Evolutionary conservation across 257 asterid species (phyloP).

Genomic region (Gentiana straminea): DNA sequence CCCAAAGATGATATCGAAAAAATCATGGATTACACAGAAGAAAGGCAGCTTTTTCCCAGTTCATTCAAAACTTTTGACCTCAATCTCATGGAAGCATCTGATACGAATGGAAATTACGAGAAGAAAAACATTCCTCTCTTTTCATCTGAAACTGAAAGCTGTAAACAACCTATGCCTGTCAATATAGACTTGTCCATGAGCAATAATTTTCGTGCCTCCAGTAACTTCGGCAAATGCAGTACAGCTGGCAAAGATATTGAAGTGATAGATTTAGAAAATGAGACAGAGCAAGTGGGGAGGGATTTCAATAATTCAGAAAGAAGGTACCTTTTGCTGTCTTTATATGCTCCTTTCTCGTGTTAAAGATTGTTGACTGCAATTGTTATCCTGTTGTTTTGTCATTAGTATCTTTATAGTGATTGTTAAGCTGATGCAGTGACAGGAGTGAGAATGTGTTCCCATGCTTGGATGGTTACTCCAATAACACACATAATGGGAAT

Average conservation of each 20-base stretch:
- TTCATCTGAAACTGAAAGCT: slow-evolving; percentile 31
- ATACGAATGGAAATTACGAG: slow-evolving; percentile 38
- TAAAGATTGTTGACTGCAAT: no score
- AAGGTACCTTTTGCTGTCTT: slow-evolving; percentile 36
- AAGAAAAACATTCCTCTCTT: slow-evolving; percentile 31
- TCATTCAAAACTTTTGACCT: slow-evolving; percentile 85
- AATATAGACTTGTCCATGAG: slow-evolving; percentile 64
- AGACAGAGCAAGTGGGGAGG: slow-evolving; percentile 51
- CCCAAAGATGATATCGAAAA: slow-evolving; percentile 29
- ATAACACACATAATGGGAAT: slow-evolving; percentile 42
- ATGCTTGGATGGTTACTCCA: slow-evolving; percentile 56
- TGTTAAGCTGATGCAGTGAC: slow-evolving; percentile 9
- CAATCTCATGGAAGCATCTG: slow-evolving; percentile 65
- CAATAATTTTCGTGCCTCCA: slow-evolving; percentile 25
- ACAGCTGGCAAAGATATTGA: slow-evolving; percentile 41
- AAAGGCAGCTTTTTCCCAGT: slow-evolving; percentile 52
- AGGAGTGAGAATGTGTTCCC: slow-evolving; percentile 60
- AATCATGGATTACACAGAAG: slow-evolving; percentile 35
- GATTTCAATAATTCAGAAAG: slow-evolving; percentile 37
- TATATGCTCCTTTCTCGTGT: not conserved
- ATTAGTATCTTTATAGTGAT: not conserved
- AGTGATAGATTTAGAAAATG: slow-evolving; percentile 89
- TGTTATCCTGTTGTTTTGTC: no score
- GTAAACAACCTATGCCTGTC: slow-evolving; percentile 33
- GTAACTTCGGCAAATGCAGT: slow-evolving; percentile 12